These are phyloP conservation scores for Russula foetens DNA, from an alignment of 768 basidiomycete species.

Conservation along the genomic window DNA sequence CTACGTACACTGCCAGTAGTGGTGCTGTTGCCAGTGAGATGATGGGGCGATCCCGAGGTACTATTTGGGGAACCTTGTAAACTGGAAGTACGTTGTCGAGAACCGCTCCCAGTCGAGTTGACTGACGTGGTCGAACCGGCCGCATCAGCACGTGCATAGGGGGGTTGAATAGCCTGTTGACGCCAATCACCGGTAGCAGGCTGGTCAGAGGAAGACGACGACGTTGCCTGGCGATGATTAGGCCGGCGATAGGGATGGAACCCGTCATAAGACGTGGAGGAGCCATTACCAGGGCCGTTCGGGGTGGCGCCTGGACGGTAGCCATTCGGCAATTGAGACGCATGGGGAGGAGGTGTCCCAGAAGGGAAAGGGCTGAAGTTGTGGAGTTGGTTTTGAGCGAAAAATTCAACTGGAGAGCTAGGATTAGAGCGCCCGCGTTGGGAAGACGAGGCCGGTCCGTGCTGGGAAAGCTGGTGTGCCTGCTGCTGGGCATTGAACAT, in stretches of 20 bases:
- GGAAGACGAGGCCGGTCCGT: slow-evolving; percentile 29
- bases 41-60: slow-evolving; percentile 25
- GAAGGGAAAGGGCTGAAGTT: slow-evolving; percentile 59
- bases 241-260: slow-evolving; percentile 82
- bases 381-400: slow-evolving; percentile 44
- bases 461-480: slow-evolving; percentile 17
- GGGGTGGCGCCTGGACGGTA: slow-evolving; percentile 27
- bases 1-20: slow-evolving; percentile 19
- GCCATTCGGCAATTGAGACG: slow-evolving; percentile 36
- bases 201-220: slow-evolving; percentile 24
- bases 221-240: slow-evolving; percentile 28
- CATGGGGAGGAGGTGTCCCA: slow-evolving; percentile 61
- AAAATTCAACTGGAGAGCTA: slow-evolving; percentile 44
- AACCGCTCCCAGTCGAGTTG: slow-evolving; percentile 47
- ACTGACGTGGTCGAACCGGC: slow-evolving; percentile 74
- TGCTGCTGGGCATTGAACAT: slow-evolving; percentile 52
- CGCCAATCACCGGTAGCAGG: slow-evolving; percentile 40
- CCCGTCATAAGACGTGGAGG: slow-evolving; percentile 39
- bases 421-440: slow-evolving; percentile 35
- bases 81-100: slow-evolving; percentile 63
- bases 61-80: slow-evolving; percentile 49
- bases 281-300: slow-evolving; percentile 32
- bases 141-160: slow-evolving; percentile 73
- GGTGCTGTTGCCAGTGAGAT: slow-evolving; percentile 21
- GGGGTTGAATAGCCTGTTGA: slow-evolving; percentile 49